These are phyloP conservation scores for Neophaeococcomyces mojaviensis DNA, from an alignment of 2,329 filamentous ascomycete species.

Conservation along the genomic window DNA sequence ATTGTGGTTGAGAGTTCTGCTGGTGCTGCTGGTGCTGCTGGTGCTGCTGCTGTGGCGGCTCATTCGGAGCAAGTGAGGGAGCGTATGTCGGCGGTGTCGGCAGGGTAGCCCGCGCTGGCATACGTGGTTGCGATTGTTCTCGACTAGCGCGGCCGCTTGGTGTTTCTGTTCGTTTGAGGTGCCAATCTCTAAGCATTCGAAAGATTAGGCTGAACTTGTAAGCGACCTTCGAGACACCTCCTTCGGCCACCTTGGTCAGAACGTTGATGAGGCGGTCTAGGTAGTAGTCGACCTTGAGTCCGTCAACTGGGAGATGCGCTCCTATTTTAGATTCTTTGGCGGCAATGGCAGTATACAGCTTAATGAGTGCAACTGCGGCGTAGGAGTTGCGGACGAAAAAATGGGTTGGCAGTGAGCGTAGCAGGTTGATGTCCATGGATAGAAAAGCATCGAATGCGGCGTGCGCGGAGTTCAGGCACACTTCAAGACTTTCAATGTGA, in stretches of 20 bases:
- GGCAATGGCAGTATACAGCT: conserved; percentile 62
- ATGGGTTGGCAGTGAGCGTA: conserved; percentile 62
- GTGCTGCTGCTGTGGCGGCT: not conserved
- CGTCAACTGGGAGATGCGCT: conserved; percentile 60
- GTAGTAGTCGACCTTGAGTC: conserved; percentile 59
- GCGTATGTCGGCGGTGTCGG: not conserved
- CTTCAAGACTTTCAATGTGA: conserved; percentile 59
- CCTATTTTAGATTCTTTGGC: conserved; percentile 59
- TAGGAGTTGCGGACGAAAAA: conserved; percentile 66
- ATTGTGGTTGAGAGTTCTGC: not conserved
- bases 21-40: not conserved
- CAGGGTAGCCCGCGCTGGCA: conserved; percentile 1
- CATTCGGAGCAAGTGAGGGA: not conserved
- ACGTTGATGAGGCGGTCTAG: conserved; percentile 63
- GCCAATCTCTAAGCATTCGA: conserved; percentile 64
- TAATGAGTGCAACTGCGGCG: conserved; percentile 63
- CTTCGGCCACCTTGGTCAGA: conserved; percentile 56
- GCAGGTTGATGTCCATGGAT: conserved; percentile 49
- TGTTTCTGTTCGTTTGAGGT: conserved; percentile 36
- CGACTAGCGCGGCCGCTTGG: conserved; percentile 5
- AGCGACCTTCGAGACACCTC: conserved; percentile 57
- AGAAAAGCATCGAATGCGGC: conserved; percentile 59
- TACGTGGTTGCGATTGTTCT: conserved; percentile 7
- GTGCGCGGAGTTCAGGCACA: conserved; percentile 61
- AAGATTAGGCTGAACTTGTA: conserved; percentile 65